phyloP scores from a whole-genome alignment of 768 basidiomycete genomes.

The Phaeotremella skinneri region DNA sequence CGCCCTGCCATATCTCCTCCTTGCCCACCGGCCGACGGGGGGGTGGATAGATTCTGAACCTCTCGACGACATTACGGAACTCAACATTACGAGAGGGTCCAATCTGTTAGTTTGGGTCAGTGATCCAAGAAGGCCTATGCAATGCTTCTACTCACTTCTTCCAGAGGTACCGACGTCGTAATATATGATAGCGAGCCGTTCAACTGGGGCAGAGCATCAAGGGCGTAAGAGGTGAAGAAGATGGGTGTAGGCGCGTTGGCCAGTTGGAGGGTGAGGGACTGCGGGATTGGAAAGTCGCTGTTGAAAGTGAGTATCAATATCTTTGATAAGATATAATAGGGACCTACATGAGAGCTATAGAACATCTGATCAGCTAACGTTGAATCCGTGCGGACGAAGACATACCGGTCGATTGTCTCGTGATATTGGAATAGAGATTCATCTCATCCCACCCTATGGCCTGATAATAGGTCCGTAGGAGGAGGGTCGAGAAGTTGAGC shows the following conservation, averaged over 20 bases:
- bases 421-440: slow-evolving; percentile 85
- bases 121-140: not conserved
- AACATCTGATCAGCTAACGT: slow-evolving; percentile 10
- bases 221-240: slow-evolving; percentile 86
- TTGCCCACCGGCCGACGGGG: slow-evolving; percentile 75
- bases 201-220: slow-evolving; percentile 88
- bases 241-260: slow-evolving; percentile 74
- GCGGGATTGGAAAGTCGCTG: slow-evolving; percentile 80
- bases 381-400: not conserved
- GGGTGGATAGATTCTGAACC: slow-evolving; percentile 77
- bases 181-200: slow-evolving; percentile 92
- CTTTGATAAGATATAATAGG: not conserved
- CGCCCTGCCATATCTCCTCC: slow-evolving; percentile 77
- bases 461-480: slow-evolving; percentile 82
- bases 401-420: slow-evolving; percentile 79
- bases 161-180: slow-evolving; percentile 80
- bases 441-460: slow-evolving; percentile 98
- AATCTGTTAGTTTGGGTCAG: slow-evolving; percentile 25
- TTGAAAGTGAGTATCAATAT: not conserved
- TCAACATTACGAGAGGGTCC: slow-evolving; percentile 55
- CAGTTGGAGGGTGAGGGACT: slow-evolving; percentile 72
- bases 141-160: slow-evolving; percentile 46
- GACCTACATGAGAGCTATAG: slow-evolving; percentile 65
- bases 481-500: slow-evolving; percentile 43
- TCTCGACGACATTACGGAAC: slow-evolving; percentile 85